These are phyloP conservation scores for Clonostachys rhizophaga DNA, from an alignment of 2,329 filamentous ascomycete species.

Conservation along the genomic window DNA sequence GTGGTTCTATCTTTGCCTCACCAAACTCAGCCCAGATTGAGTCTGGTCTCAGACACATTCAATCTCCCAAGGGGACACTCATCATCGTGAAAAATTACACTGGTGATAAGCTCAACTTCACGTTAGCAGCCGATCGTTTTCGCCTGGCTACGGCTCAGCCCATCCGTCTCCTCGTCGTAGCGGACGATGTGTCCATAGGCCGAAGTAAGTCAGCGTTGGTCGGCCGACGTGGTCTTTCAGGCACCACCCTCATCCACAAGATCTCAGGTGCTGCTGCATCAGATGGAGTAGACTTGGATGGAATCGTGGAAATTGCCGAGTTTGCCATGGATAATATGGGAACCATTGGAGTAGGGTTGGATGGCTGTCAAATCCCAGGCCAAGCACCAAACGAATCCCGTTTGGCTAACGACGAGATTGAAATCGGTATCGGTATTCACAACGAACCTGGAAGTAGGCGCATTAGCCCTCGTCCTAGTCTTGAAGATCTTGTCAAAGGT, in stretches of 20 bases:
- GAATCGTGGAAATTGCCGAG: background rate
- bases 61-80: background rate
- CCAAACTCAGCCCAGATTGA: conserved; percentile 57
- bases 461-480: background rate
- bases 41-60: background rate
- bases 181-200: conserved; percentile 35
- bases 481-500: background rate
- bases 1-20: conserved; percentile 63
- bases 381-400: conserved; percentile 14
- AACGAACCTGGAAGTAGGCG: background rate
- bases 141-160: conserved; percentile 35
- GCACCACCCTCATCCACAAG: background rate
- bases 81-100: conserved; percentile 40
- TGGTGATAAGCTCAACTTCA: background rate
- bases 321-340: conserved; percentile 37
- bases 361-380: background rate
- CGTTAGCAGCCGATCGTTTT: background rate
- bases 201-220: conserved; percentile 39
- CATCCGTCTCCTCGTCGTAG: background rate
- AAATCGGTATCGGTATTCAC: conserved; percentile 1
- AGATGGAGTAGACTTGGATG: background rate
- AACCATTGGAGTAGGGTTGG: conserved; percentile 36
- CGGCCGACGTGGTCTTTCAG: conserved; percentile 52
- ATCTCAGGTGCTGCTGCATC: conserved; percentile 22
- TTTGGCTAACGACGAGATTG: background rate